Evolutionary conservation across 352 stramenopile genomes (phyloP).

Genomic region (Phytophthora pistaciae): DNA sequence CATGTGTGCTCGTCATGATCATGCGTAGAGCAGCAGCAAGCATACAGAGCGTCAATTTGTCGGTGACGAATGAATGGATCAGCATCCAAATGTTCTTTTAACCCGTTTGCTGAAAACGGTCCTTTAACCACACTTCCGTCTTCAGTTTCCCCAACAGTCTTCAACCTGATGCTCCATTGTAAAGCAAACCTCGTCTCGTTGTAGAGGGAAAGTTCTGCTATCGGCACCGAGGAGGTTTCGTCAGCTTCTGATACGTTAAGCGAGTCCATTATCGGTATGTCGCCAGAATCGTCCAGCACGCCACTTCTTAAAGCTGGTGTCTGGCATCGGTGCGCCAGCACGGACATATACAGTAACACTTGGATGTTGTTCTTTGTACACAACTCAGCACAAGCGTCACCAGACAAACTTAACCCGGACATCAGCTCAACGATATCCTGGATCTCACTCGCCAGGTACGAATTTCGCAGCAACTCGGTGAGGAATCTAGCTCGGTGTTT

Average conservation of each 20-base stretch:
- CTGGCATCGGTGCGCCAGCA: conserved; percentile 59
- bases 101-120: conserved; percentile 60
- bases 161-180: conserved; percentile 70
- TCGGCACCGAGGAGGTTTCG: conserved; percentile 63
- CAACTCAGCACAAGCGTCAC: conserved; percentile 47
- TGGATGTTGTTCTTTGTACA: conserved; percentile 65
- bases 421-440: conserved; percentile 76
- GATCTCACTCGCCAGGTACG: conserved; percentile 61
- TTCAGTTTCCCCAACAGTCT: conserved; percentile 26
- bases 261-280: conserved; percentile 82
- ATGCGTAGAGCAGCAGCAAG: conserved; percentile 78
- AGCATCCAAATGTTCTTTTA: conserved; percentile 68
- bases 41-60: conserved; percentile 47
- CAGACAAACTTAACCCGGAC: conserved; percentile 56
- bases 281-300: conserved; percentile 38
- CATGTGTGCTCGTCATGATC: conserved; percentile 54
- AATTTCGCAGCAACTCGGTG: conserved; percentile 58
- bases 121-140: conserved; percentile 37
- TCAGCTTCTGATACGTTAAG: conserved; percentile 47
- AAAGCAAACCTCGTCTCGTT: conserved; percentile 70
- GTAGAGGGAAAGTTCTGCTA: conserved; percentile 71
- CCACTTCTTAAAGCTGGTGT: conserved; percentile 17
- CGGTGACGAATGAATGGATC: conserved; percentile 42
- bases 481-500: conserved; percentile 62
- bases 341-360: conserved; percentile 71